Evolutionary conservation across 306 rosid genomes (phyloP).

Genomic region (Mimosa pudica): DNA sequence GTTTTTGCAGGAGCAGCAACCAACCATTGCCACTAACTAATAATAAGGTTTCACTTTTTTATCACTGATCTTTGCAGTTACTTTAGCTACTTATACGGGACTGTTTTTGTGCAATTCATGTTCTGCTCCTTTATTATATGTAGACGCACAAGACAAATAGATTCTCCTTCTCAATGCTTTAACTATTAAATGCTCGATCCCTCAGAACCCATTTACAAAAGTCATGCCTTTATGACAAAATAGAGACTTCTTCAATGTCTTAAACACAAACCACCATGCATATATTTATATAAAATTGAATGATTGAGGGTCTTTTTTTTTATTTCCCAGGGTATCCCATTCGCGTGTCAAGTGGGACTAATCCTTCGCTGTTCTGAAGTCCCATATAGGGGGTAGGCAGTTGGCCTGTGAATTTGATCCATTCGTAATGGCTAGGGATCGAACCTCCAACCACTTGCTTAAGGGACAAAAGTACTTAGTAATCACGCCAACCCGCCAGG

Average conservation of each 20-base stretch:
- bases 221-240: background rate
- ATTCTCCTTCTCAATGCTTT: background rate
- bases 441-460: too few relatives aligned
- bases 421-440: too few relatives aligned
- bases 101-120: constrained; percentile 30
- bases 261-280: background rate
- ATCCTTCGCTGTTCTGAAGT: too few relatives aligned
- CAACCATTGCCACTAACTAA: background rate
- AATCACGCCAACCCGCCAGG: too few relatives aligned
- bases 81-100: constrained; percentile 24
- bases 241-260: background rate
- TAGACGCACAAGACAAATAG: constrained; percentile 40
- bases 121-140: constrained; percentile 16
- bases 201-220: background rate
- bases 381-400: too few relatives aligned
- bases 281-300: too few relatives aligned
- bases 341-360: too few relatives aligned
- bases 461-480: too few relatives aligned
- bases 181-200: background rate
- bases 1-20: background rate
- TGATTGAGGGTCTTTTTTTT: background rate
- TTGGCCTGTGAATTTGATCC: too few relatives aligned
- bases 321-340: too few relatives aligned
- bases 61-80: constrained; percentile 26
- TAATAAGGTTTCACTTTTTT: constrained; percentile 19